Base-by-base conservation (phyloP, 139 green algal genomes). In the Marvania coccoides region DNA sequence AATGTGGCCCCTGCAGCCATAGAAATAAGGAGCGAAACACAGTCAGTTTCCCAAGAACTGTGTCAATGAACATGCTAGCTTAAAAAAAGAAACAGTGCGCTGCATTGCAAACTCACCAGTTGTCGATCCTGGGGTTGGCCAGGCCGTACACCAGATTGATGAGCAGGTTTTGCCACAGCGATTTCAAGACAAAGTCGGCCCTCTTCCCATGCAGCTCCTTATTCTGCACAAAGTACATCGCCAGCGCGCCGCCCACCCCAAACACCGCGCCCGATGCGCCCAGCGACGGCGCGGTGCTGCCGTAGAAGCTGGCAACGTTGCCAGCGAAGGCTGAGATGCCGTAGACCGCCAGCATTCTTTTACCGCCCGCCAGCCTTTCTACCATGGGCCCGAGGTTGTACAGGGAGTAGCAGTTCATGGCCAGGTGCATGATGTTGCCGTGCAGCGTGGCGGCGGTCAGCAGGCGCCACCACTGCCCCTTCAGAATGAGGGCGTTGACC, bases 391-490 rank as follows among this genome's bases (percentile, higher is more conserved):
- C 75, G 53, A 82, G 51, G 28, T 66, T 69, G 55, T 69, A 62
- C 13, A 81, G 59, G 1, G 47, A 78, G 37, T 76, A 74, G 14
- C 26, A 69, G 66, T 86, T 88, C 34, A 87, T 71, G 38, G 28
- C 62, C 37, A 92, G 59, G 77, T 92, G 87, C 2, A 87, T n/a
- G 4, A 88, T 6, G 56, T 82, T 78, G 51, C 68, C 83, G 64
- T 96, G 89, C 62, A 95, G 67, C 38, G 92, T 83, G 31, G 76
- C 57, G 12, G 85, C 69, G 0, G 88, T 90, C 38, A 95, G 14
- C 6, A 96, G 72, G 0, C 89, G 76, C 75, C 79, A 95, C 63
- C 61, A 74, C 70, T 96, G 64, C 1, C 89, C 89, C 14, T 47
- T 42, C 3, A 70, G 26, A 46, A 96, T 92, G 2, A 81, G 51